Evolutionary conservation across 2,329 filamentous ascomycete species (phyloP).

Genomic region (Colletotrichum aenigma): DNA sequence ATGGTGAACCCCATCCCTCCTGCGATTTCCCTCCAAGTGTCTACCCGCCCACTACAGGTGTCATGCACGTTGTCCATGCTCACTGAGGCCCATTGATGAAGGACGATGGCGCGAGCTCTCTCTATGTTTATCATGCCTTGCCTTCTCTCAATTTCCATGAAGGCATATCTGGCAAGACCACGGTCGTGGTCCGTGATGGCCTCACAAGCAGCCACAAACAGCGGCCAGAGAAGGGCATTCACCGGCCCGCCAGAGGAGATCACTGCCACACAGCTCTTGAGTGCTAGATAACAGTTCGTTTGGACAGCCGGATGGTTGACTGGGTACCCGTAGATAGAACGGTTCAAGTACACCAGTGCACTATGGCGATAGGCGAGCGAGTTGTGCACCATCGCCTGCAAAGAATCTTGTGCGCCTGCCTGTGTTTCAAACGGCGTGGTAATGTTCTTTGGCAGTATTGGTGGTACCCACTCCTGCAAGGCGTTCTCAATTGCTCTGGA

Average conservation of each 20-base stretch:
- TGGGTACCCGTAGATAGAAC: constrained; percentile 52
- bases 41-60: not conserved
- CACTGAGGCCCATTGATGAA: constrained; percentile 59
- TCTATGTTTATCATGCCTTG: constrained; percentile 71
- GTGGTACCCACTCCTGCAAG: constrained; percentile 59
- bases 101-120: constrained; percentile 62
- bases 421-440: constrained; percentile 1
- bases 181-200: constrained; percentile 55
- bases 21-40: not conserved
- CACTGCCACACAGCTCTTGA: constrained; percentile 58
- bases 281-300: constrained; percentile 51
- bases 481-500: constrained; percentile 59
- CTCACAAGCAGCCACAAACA: constrained; percentile 67
- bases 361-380: constrained; percentile 63
- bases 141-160: constrained; percentile 55
- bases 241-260: constrained; percentile 43
- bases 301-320: constrained; percentile 56
- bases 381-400: constrained; percentile 61
- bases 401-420: constrained; percentile 39
- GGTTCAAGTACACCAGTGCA: constrained; percentile 60
- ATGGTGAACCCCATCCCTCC: not conserved
- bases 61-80: constrained; percentile 43
- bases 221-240: constrained; percentile 66
- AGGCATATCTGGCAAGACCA: constrained; percentile 52
- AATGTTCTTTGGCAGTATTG: constrained; percentile 44